Evolutionary conservation across 306 rosid genomes (phyloP).

Genomic region (Bauhinia variegata): DNA sequence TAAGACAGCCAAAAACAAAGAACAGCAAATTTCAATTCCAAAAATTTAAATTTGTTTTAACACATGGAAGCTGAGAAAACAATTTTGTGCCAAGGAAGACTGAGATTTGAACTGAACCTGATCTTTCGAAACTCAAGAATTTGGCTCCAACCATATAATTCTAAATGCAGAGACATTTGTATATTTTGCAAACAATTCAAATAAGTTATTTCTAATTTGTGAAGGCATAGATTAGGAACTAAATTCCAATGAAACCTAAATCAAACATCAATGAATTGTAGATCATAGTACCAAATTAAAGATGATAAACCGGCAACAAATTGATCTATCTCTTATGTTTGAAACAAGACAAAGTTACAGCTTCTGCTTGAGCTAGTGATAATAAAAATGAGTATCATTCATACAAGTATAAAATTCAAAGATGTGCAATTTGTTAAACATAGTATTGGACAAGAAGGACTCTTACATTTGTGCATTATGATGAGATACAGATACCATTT

Average conservation of each 20-base stretch:
- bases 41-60: too few relatives aligned
- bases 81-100: too few relatives aligned
- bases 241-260: background rate
- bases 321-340: background rate
- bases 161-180: background rate
- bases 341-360: constrained; percentile 23
- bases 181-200: constrained; percentile 11
- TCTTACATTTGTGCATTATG: constrained; percentile 91
- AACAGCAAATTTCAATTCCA: too few relatives aligned
- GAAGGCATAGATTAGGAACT: background rate
- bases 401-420: constrained; percentile 14
- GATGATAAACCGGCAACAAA: background rate
- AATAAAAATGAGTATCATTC: background rate
- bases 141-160: background rate
- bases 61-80: too few relatives aligned
- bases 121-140: too few relatives aligned
- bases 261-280: constrained; percentile 2
- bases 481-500: constrained; percentile 91
- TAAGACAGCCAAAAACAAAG: too few relatives aligned
- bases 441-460: constrained; percentile 23
- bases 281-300: background rate
- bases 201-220: background rate
- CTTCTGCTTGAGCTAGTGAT: constrained; percentile 2
- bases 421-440: background rate
- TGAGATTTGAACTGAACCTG: too few relatives aligned